Conservation (phyloP, 2,329 filamentous ascomycete genomes). For the Conoideocrella luteorostrata region DNA sequence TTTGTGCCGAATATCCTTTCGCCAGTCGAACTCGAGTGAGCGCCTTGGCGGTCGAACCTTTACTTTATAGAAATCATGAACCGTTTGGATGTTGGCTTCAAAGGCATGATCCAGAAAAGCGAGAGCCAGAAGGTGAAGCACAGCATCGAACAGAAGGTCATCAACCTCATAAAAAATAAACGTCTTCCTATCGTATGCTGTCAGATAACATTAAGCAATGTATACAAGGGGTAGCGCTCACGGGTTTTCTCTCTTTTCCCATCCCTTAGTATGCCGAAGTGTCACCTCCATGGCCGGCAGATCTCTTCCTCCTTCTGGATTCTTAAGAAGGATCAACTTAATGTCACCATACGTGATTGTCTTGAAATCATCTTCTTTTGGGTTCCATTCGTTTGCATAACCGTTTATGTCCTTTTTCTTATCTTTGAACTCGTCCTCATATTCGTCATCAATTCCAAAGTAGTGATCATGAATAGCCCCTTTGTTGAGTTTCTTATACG, state of each 20-base stretch:
- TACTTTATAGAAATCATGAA: slow-evolving; percentile 4
- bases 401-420: no score
- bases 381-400: background rate
- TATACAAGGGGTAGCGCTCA: background rate
- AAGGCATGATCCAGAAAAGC: slow-evolving; percentile 3
- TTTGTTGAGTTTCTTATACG: background rate
- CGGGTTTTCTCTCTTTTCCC: slow-evolving; percentile 5
- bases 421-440: no score
- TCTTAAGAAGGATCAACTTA: slow-evolving; percentile 3
- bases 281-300: slow-evolving; percentile 6
- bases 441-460: background rate
- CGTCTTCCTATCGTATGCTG: background rate
- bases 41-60: background rate
- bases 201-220: background rate
- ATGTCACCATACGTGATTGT: slow-evolving; percentile 3
- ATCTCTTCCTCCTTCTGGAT: slow-evolving; percentile 3
- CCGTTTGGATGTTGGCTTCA: background rate
- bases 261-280: slow-evolving; percentile 5
- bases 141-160: slow-evolving; percentile 4
- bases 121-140: slow-evolving; percentile 1
- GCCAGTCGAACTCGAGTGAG: background rate
- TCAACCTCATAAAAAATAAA: slow-evolving; percentile 7
- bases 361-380: slow-evolving; percentile 6
- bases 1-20: background rate
- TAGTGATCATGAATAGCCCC: slow-evolving; percentile 1